These are phyloP conservation scores for Gossypium sturtianum DNA, from an alignment of 345 rosid genomes.

Conservation along the genomic window DNA sequence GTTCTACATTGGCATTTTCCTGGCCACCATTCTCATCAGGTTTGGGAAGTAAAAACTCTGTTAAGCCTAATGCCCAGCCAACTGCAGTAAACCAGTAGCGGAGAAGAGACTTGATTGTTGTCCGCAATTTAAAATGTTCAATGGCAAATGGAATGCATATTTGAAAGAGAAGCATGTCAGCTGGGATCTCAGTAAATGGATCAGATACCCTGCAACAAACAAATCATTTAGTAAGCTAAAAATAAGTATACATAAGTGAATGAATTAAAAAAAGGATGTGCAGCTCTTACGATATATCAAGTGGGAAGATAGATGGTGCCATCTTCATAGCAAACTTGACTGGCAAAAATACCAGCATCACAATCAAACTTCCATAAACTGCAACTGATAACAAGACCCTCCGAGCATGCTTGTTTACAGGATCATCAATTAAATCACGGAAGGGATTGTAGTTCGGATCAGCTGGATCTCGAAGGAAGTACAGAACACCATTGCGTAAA, in stretches of 20 bases:
- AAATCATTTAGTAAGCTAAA: neutral
- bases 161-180: conserved; percentile 96
- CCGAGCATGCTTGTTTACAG: conserved; percentile 95
- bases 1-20: conserved; percentile 71
- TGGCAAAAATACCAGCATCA: conserved; percentile 95
- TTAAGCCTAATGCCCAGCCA: conserved; percentile 89
- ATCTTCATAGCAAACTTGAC: conserved; percentile 92
- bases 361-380: conserved; percentile 94
- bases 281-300: conserved; percentile 85
- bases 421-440: conserved; percentile 98
- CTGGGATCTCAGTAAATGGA: conserved; percentile 98
- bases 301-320: conserved; percentile 86
- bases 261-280: neutral
- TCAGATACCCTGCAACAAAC: conserved; percentile 73
- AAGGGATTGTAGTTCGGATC: conserved; percentile 99
- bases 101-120: conserved; percentile 82
- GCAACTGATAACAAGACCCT: conserved; percentile 89
- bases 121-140: conserved; percentile 85
- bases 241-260: conserved; percentile 6
- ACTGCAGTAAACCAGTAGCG: conserved; percentile 89
- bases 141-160: conserved; percentile 96
- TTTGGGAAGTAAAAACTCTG: conserved; percentile 78
- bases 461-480: conserved; percentile 96
- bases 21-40: conserved; percentile 70
- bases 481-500: conserved; percentile 87